These are phyloP conservation scores for Narthecium ossifragum DNA, from an alignment of 106 monocot species.

Conservation along the genomic window DNA sequence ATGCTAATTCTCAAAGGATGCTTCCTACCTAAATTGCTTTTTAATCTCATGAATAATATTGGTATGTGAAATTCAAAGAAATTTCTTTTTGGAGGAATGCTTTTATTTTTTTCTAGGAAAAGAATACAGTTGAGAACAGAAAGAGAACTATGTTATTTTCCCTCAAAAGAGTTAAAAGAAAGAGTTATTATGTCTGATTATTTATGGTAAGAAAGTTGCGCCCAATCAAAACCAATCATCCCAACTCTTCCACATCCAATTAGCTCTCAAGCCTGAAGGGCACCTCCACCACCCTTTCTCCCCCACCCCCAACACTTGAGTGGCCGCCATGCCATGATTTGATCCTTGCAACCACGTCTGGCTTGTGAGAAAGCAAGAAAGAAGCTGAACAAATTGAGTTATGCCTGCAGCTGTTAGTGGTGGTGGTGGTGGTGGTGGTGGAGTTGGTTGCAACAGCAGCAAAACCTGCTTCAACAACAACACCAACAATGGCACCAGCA, in stretches of 20 bases:
- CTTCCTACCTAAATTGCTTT: too few species aligned
- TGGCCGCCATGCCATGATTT: not conserved
- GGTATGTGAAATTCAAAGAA: not conserved
- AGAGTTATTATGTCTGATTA: not conserved
- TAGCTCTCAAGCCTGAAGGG: not conserved
- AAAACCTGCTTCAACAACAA: not conserved
- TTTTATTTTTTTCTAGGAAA: not conserved
- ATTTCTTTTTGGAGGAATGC: too few species aligned
- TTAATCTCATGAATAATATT: too few species aligned
- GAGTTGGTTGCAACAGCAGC: not conserved
- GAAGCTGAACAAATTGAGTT: too few species aligned
- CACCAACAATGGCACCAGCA: conserved; percentile 8
- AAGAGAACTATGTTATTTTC: too few species aligned
- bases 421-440: not conserved
- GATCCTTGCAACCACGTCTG: too few species aligned
- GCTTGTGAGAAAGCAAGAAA: too few species aligned
- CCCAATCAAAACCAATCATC: not conserved
- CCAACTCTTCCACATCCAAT: not conserved
- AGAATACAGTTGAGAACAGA: not conserved
- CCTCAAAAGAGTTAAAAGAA: not conserved
- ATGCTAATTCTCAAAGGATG: too few species aligned
- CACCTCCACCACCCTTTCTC: not conserved
- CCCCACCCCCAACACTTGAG: not conserved
- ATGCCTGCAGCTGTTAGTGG: not conserved
- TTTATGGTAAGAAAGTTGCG: not conserved